Base-by-base conservation (phyloP, 2,329 filamentous ascomycete species). In the Myriosclerotinia duriaeana region DNA sequence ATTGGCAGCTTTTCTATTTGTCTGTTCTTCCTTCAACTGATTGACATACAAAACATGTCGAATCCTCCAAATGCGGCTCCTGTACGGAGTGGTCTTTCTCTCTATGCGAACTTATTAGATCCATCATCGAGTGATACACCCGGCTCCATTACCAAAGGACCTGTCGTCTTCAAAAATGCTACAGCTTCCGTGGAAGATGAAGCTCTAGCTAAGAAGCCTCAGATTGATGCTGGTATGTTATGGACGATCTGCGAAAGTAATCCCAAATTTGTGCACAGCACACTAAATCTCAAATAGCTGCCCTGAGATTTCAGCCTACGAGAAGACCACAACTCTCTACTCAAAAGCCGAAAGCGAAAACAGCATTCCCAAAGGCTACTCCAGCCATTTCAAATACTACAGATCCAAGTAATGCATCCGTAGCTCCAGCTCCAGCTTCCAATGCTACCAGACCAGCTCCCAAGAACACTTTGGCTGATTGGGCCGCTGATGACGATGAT, bases 221-320 rank as follows among this genome's bases (percentile, higher is more conserved):
- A 73, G 61, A 76, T 85, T 75, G 85, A 81, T 80, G 80, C 86
- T 80, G 87, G 87, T 89, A 88, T 78, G 80, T 80, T 77, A 36
- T 74, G 71, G 73, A 73, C 72, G 72, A 66, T 70, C 5, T 12
- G n/a, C 6, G 20, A 12, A 8, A 65, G 72, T 74, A 70, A 73
- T 72, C 67, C 70, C 66, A 71, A 72, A 69, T 69, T 70, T 73
- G 72, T 76, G 71, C 70, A 70, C 71, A 76, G 20, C 34, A 77
- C 79, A 78, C 83, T 86, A 79, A 85, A 80, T 62, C 8, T 17
- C 26, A 22, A 20, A 69, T 67, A 85, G 82, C 85, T 77, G 87
- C 90, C 74, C 83, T 96, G 70, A 89, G 90, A 77, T 96, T 96
- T 80, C 92, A 96, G 77, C 92, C 92, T 62, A 93, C 93, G 71